Evolutionary conservation across 352 stramenopile genomes (phyloP), one percentile per base, ranked within the genome.

Genomic region (Phytophthora nicotianae): DNA sequence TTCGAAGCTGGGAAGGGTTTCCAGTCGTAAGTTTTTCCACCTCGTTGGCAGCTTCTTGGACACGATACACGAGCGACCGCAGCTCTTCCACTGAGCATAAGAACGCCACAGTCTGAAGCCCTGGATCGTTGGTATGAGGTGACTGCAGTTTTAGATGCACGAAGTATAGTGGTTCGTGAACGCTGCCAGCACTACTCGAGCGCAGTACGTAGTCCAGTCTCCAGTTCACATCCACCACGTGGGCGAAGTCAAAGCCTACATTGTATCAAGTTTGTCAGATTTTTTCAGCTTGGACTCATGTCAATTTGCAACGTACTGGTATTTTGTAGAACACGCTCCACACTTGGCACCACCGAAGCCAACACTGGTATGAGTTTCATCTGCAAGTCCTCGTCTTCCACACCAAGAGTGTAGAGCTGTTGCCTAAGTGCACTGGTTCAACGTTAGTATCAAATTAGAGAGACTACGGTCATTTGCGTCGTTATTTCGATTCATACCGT

Each of bases 211-310:
- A 88, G 72, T 93, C 84, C 26, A 93, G 56, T 26, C 82, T 74
- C 84, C 84, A 93, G 8, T 69, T 72, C 2, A 90, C 74, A 41
- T 90, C 79, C 27, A 93, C 82, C 14, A 93, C 72, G 5, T 90
- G 73, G n/a, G 81, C 75, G 27, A 90, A 86, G 67, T 91, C 81
- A 61, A 90, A 88, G 50, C 69, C 83, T 93, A 42, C 20, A 24
- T 21, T 52, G 26, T 16, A 51, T 27, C 11, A 56, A 19, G 8
- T 26, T 9, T 42, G 35, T 57, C 20, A 51, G 13, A 35, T 27
- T 13, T n/a, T 50, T 27, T 32, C 17, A 23, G 5, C 24, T 17
- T 21, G 8, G 14, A 24, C 14, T 43, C 21, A 16, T 17, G 38
- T 37, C 16, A 49, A 35, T 6, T 27, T 16, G 4, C 14, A 10